Evolutionary conservation across 345 rosid species (phyloP).

Genomic region (Aurinia saxatilis): DNA sequence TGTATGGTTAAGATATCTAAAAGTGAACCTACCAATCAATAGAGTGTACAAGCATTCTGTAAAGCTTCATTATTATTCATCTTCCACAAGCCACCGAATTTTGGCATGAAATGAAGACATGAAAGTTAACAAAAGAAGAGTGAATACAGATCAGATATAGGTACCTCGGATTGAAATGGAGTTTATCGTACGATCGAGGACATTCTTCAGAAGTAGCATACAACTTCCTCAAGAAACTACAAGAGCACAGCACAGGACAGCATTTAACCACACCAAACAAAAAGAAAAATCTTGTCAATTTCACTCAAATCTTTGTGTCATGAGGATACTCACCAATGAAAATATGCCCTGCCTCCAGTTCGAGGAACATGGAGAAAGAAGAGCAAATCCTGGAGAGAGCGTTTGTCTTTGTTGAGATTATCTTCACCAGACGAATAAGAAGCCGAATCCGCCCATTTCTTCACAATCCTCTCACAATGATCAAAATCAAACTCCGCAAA

Average conservation of each 20-base stretch:
- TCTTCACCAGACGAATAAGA: conserved; percentile 42
- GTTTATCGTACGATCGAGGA: conserved; percentile 90
- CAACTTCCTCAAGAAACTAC: conserved; percentile 85
- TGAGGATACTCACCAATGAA: conserved; percentile 55
- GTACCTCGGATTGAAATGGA: conserved; percentile 90
- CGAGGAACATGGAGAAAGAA: conserved; percentile 94
- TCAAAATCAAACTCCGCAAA: conserved; percentile 37
- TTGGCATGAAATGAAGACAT: not conserved
- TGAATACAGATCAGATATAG: not conserved
- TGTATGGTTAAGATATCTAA: not conserved
- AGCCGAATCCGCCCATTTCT: conserved; percentile 51
- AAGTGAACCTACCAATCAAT: conserved; percentile 1
- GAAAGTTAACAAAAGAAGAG: too few species aligned
- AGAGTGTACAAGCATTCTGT: not conserved
- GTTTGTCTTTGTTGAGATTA: conserved; percentile 47
- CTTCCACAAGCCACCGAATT: not conserved
- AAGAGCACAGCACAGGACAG: conserved; percentile 13
- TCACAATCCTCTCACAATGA: conserved; percentile 60
- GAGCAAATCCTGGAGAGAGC: conserved; percentile 61
- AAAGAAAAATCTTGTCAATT: not conserved
- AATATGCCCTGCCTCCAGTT: conserved; percentile 94
- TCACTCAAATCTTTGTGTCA: not conserved
- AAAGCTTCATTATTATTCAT: not conserved
- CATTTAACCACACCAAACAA: not conserved
- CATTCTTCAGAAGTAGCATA: conserved; percentile 65